These are phyloP conservation scores for Ambrosia artemisiifolia DNA, from an alignment of 129 eudicot species.

Conservation along the genomic window DNA sequence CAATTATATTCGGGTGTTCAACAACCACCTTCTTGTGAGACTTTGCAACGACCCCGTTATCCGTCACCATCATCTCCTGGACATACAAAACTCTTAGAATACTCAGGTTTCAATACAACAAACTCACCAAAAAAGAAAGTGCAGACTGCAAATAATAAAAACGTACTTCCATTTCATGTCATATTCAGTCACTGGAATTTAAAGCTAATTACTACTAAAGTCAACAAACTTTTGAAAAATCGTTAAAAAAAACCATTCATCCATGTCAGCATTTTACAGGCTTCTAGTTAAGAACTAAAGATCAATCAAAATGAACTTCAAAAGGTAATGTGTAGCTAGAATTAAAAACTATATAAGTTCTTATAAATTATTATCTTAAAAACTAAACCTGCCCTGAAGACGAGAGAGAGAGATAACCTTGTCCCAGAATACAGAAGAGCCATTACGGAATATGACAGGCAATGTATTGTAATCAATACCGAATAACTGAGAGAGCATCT, in stretches of 20 bases:
- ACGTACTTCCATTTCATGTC: neutral
- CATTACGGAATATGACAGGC: conserved; percentile 69
- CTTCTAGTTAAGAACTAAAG: neutral
- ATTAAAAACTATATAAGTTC: neutral
- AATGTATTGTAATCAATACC: conserved; percentile 53
- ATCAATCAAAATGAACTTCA: neutral
- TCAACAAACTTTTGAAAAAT: neutral
- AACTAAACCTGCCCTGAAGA: neutral
- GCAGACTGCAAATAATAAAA: neutral
- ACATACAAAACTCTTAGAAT: conserved; percentile 5
- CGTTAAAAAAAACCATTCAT: neutral
- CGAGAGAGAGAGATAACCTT: conserved; percentile 35
- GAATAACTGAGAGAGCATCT: conserved; percentile 46
- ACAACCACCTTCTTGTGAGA: conserved; percentile 47
- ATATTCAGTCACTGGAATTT: neutral
- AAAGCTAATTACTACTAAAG: neutral
- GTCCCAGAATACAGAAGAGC: conserved; percentile 82
- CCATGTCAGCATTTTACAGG: neutral
- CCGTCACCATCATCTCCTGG: conserved; percentile 40
- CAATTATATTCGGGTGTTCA: conserved; percentile 60
- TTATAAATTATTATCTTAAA: neutral
- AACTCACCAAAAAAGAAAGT: neutral
- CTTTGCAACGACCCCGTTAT: conserved; percentile 29
- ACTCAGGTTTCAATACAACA: neutral
- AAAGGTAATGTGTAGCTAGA: neutral